These are phyloP conservation scores for Amesomyces nigricolor DNA, from an alignment of 2,329 filamentous ascomycete genomes.

Conservation along the genomic window DNA sequence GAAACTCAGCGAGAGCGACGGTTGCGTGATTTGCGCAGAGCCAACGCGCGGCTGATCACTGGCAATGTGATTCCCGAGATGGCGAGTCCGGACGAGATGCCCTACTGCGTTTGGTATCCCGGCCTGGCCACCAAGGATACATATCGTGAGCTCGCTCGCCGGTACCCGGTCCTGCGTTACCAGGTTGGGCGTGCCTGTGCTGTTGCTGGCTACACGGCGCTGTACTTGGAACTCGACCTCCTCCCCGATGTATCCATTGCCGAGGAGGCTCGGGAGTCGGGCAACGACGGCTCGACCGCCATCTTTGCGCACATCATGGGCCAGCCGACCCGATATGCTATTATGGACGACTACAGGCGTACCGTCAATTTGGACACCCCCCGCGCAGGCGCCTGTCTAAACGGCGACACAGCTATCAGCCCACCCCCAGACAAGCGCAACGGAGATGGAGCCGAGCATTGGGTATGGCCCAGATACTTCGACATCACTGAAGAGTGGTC, in stretches of 20 bases:
- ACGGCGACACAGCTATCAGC: constrained; percentile 33
- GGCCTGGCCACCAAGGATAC: no score
- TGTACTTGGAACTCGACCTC: background rate
- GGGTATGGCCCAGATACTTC: constrained; percentile 17
- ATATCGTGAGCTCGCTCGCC: no score
- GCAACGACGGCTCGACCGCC: background rate
- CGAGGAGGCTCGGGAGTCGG: background rate
- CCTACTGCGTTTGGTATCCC: no score
- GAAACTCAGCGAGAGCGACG: no score
- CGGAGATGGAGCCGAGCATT: background rate
- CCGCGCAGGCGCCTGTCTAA: constrained; percentile 24
- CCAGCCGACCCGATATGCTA: constrained; percentile 25
- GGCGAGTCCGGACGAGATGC: no score
- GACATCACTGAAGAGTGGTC: constrained; percentile 30
- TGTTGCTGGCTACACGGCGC: background rate
- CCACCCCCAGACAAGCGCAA: background rate
- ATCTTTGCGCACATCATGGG: constrained; percentile 33
- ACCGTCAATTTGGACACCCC: constrained; percentile 19
- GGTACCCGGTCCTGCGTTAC: no score
- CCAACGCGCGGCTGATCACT: no score
- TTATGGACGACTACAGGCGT: constrained; percentile 36
- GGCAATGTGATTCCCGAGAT: no score
- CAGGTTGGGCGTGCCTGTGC: no score
- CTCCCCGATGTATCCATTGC: background rate
- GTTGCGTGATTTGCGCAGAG: no score